Evolutionary conservation across 352 stramenopile genomes (phyloP), one percentile per base, ranked within the genome.

Genomic region (Phytophthora megakarya): DNA sequence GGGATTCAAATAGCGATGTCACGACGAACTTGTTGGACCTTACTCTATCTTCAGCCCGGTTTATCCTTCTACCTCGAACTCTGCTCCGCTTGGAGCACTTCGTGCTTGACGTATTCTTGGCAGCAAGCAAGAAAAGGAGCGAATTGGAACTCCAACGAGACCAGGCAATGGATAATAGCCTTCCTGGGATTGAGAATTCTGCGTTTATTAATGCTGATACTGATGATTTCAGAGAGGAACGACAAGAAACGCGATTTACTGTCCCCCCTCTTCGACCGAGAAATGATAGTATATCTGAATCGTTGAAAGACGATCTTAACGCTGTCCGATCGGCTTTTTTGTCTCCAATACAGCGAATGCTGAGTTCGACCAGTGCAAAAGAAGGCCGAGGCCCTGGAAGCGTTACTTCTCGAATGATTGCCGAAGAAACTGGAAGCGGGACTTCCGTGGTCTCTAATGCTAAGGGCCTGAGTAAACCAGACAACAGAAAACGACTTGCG

Each of bases 71-170:
- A 12, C 78, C 80, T 6, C 67, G 76, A 8, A 82, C 80, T 23
- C 23, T 86, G 16, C 44, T 89, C 39, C 76, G 78, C 22, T 48
- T 88, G 39, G 80, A 89, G 47, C 75, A 89, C 35, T 89, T 87
- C 37, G 74, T 60, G 3, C 62, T 84, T 19, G 74, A 86, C 42
- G 61, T 82, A 10, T 76, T 75, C n/a, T 69, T 85, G 49, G 72
- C 79, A 13, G 73, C 64, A 49, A 79, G 48, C 21, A 78, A 74
- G 40, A 82, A 81, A 45, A 56, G 38, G 18, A 70, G 62, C 26
- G 72, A 84, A 37, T 35, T 88, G 40, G 70, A 80, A 50, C 53
- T 72, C 13, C 70, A 83, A 19, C 76, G 67, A 59, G 68, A 80
- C 19, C 65, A 72, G 25, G 48, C 67, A 30, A 61, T 79, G 48